These are phyloP conservation scores for Platanthera guangdongensis DNA, from an alignment of 106 monocot species.

Conservation along the genomic window DNA sequence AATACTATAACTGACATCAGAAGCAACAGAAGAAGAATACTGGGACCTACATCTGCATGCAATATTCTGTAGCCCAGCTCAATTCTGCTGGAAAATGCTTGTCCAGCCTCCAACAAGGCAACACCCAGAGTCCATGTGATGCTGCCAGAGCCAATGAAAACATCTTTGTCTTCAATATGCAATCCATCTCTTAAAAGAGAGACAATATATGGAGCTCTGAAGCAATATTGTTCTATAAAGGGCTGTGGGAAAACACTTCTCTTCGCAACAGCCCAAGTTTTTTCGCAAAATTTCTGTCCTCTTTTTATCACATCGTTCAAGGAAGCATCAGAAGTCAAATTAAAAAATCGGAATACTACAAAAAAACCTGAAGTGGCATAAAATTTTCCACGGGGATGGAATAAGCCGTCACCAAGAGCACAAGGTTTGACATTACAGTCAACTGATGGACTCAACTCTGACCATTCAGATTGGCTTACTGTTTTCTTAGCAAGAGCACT, in stretches of 20 bases:
- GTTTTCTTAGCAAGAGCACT: slow-evolving; percentile 69
- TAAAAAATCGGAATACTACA: slow-evolving; percentile 91
- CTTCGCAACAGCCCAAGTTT: slow-evolving; percentile 75
- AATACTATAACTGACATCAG: slow-evolving; percentile 45
- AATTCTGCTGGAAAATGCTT: slow-evolving; percentile 49
- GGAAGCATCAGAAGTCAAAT: slow-evolving; percentile 62
- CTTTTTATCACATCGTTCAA: slow-evolving; percentile 49
- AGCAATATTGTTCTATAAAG: slow-evolving; percentile 95
- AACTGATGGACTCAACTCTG: slow-evolving; percentile 39
- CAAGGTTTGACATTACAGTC: slow-evolving; percentile 80
- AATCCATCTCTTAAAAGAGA: slow-evolving; percentile 82
- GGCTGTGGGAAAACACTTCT: slow-evolving; percentile 87
- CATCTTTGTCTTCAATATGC: slow-evolving; percentile 68
- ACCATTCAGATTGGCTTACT: slow-evolving; percentile 81
- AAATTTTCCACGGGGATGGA: slow-evolving; percentile 64
- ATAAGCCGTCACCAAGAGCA: slow-evolving; percentile 51
- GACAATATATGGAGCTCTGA: slow-evolving; percentile 85
- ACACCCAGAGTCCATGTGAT: slow-evolving; percentile 96
- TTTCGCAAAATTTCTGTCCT: slow-evolving; percentile 73
- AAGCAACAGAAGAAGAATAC: slow-evolving; percentile 36
- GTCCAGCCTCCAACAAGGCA: slow-evolving; percentile 73
- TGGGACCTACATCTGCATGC: slow-evolving; percentile 26
- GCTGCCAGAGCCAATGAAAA: slow-evolving; percentile 85
- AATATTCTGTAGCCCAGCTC: slow-evolving; percentile 45
- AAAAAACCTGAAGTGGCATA: slow-evolving; percentile 96